These are phyloP conservation scores for Aspergillus quadrilineatus DNA, from an alignment of 2,329 filamentous ascomycete species.

Conservation along the genomic window DNA sequence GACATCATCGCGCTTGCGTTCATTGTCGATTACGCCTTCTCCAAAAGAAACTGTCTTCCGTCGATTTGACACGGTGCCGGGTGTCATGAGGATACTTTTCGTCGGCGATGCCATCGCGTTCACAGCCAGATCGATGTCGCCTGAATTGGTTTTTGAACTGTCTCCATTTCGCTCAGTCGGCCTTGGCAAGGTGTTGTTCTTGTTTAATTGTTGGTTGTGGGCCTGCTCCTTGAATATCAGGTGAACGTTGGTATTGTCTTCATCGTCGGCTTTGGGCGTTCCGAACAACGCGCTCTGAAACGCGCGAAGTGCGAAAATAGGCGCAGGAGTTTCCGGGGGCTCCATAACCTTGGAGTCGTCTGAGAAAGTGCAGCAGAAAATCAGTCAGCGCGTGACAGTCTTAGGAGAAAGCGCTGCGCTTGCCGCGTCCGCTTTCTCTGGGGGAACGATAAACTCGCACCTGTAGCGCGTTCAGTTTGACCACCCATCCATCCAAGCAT, in stretches of 20 bases:
- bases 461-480: constrained; percentile 29
- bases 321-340: constrained; percentile 63
- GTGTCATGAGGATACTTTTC: constrained; percentile 65
- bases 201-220: constrained; percentile 21
- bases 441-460: constrained; percentile 26
- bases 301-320: constrained; percentile 65
- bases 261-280: constrained; percentile 56
- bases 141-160: constrained; percentile 20
- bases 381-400: constrained; percentile 16
- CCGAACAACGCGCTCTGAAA: constrained; percentile 66
- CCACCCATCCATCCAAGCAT: constrained; percentile 39
- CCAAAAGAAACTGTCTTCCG: constrained; percentile 64
- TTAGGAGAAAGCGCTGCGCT: background rate
- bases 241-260: constrained; percentile 26
- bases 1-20: constrained; percentile 48
- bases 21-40: constrained; percentile 57
- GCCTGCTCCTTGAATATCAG: constrained; percentile 17
- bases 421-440: constrained; percentile 3
- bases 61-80: constrained; percentile 56
- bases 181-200: constrained; percentile 23
- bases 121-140: constrained; percentile 26
- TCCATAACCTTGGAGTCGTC: constrained; percentile 56
- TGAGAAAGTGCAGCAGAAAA: constrained; percentile 20
- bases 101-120: constrained; percentile 50
- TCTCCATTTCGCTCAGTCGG: constrained; percentile 23